These are phyloP conservation scores for Karstenula rhodostoma DNA, from an alignment of 2,329 filamentous ascomycete genomes.

Conservation along the genomic window DNA sequence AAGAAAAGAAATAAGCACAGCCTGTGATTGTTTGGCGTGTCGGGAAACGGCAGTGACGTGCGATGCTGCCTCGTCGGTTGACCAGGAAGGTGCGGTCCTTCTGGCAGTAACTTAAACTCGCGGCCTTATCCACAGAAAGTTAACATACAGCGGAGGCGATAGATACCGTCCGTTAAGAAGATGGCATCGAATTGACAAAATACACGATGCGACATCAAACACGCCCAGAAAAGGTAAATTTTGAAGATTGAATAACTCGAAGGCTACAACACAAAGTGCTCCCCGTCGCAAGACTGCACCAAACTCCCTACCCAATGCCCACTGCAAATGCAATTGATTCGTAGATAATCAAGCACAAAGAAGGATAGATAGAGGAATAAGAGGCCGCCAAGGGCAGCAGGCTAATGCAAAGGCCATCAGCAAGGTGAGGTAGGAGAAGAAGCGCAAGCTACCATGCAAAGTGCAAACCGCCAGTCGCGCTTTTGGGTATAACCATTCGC, in stretches of 20 bases:
- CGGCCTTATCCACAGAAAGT: background rate
- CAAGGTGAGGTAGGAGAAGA: constrained; percentile 15
- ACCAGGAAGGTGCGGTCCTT: constrained; percentile 4
- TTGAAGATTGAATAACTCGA: constrained; percentile 4
- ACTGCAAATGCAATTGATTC: constrained; percentile 14
- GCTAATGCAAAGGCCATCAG: constrained; percentile 22
- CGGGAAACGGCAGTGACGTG: constrained; percentile 3
- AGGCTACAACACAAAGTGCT: constrained; percentile 1
- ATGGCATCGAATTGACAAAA: background rate
- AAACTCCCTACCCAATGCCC: constrained; percentile 13
- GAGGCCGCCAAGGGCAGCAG: constrained; percentile 11
- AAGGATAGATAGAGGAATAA: constrained; percentile 9
- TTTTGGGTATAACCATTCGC: constrained; percentile 28
- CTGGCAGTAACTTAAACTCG: background rate
- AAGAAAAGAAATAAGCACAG: constrained; percentile 12
- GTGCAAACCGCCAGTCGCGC: constrained; percentile 22
- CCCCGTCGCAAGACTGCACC: background rate
- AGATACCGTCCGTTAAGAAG: too few relatives aligned
- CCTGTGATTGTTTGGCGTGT: constrained; percentile 7
- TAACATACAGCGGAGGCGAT: background rate
- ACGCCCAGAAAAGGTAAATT: too few relatives aligned
- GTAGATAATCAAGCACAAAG: constrained; percentile 11
- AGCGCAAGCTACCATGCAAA: constrained; percentile 18
- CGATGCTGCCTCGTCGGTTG: background rate
- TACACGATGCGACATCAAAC: background rate